Conservation (phyloP, 768 basidiomycete species). For the Sporobolomyces roseus region DNA sequence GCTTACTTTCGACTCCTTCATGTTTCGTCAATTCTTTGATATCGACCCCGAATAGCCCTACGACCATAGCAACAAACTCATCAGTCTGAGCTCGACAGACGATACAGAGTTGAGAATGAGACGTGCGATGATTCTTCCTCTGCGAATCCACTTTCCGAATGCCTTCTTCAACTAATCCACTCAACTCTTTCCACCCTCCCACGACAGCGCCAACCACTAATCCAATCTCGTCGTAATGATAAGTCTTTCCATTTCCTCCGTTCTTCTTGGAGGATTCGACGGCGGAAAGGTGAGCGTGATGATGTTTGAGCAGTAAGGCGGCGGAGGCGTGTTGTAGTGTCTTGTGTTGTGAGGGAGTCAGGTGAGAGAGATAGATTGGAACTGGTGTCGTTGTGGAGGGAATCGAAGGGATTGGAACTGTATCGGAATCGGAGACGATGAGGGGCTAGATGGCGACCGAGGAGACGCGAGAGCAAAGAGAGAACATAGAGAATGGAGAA, state of each 20-base stretch:
- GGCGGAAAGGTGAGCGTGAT: neutral
- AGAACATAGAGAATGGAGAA: neutral
- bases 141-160: neutral
- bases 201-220: conserved; percentile 7
- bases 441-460: neutral
- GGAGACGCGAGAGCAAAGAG: neutral
- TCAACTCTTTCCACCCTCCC: conserved; percentile 5
- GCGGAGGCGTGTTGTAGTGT: conserved; percentile 32
- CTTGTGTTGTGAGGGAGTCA: conserved; percentile 22
- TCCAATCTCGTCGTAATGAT: conserved; percentile 15
- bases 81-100: neutral
- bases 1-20: conserved; percentile 19
- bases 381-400: neutral
- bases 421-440: neutral
- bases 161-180: neutral
- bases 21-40: conserved; percentile 13
- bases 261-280: neutral
- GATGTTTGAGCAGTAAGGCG: conserved; percentile 25
- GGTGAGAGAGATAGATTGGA: conserved; percentile 25
- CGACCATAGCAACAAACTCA: too few species aligned
- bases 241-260: neutral
- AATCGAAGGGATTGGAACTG: neutral
- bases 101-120: neutral
- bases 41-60: conserved; percentile 29
- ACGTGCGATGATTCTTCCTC: conserved; percentile 13